A percentile compares a stretch with the other conserved stretches of the same genome.
Evolutionary conservation across 2,329 filamentous ascomycete species (phyloP).

Genomic region (Coniochaeta pulveracea): DNA sequence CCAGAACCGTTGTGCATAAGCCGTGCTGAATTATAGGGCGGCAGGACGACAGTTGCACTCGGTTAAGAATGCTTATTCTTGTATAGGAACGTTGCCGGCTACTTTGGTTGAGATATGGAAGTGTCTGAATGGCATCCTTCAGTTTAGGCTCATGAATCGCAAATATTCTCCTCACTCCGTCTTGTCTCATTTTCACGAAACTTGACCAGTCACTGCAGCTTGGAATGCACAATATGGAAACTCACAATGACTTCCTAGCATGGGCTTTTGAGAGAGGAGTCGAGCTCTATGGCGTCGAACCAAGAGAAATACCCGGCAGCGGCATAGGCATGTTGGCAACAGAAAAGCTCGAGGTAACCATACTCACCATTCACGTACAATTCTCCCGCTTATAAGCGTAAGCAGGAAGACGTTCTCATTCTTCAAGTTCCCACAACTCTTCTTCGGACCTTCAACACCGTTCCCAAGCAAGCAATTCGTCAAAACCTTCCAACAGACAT

Average conservation of each 20-base stretch:
- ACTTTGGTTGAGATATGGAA: too few relatives aligned
- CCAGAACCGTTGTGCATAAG: too few relatives aligned
- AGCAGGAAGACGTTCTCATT: slow-evolving; percentile 39
- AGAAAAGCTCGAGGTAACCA: slow-evolving; percentile 48
- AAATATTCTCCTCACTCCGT: too few relatives aligned
- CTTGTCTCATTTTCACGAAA: too few relatives aligned
- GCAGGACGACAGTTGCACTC: too few relatives aligned
- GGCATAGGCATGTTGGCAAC: slow-evolving; percentile 72
- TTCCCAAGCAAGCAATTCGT: slow-evolving; percentile 41
- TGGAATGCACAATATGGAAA: too few relatives aligned
- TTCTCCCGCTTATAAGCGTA: slow-evolving; percentile 5
- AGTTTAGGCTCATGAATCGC: too few relatives aligned
- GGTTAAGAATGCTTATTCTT: too few relatives aligned
- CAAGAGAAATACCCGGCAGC: slow-evolving; percentile 56
- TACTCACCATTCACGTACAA: background rate
- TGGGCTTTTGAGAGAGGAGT: slow-evolving; percentile 61
- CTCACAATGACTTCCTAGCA: slow-evolving; percentile 40
- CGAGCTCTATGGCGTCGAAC: slow-evolving; percentile 53
- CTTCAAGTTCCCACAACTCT: slow-evolving; percentile 52
- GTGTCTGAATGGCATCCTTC: too few relatives aligned
- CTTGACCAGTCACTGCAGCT: too few relatives aligned
- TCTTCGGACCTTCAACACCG: slow-evolving; percentile 53
- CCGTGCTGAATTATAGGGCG: too few relatives aligned
- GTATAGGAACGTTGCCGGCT: too few relatives aligned
- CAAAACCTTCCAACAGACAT: slow-evolving; percentile 38